phyloP scores from a whole-genome alignment of 192 early-diverging fungal species.

The Umbelopsis isabellina region DNA sequence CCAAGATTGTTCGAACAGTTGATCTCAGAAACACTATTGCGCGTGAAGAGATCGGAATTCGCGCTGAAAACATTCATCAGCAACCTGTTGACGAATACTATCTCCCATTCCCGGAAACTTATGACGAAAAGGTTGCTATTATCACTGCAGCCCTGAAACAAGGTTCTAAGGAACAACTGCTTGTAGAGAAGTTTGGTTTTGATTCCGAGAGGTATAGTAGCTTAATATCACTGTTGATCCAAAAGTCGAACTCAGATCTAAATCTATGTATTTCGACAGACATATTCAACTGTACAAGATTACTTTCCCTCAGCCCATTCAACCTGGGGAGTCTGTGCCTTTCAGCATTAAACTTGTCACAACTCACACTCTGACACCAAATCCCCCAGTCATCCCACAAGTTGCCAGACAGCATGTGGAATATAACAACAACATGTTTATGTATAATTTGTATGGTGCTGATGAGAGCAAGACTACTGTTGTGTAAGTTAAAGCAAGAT shows the following conservation, averaged over 20 bases:
- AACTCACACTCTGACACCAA: conserved; percentile 49
- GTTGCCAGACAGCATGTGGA: conserved; percentile 66
- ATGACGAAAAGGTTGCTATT: conserved; percentile 38
- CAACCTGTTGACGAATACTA: conserved; percentile 50
- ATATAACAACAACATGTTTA: conserved; percentile 64
- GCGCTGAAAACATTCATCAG: conserved; percentile 46
- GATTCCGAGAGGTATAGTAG: conserved; percentile 28
- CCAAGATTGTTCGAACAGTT: conserved; percentile 63
- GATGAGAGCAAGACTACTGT: conserved; percentile 81
- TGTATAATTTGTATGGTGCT: conserved; percentile 67
- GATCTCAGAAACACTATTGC: conserved; percentile 59
- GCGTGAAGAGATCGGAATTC: conserved; percentile 49
- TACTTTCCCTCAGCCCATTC: conserved; percentile 44
- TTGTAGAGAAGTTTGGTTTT: conserved; percentile 37
- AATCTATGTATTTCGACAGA: conserved; percentile 21
- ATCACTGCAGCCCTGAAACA: conserved; percentile 47
- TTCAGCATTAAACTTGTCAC: conserved; percentile 59
- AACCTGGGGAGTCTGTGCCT: conserved; percentile 60
- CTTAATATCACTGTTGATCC: not conserved
- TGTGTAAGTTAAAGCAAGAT: conserved; percentile 54
- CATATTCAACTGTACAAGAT: conserved; percentile 54
- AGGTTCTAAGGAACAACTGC: conserved; percentile 43
- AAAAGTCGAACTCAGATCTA: not conserved
- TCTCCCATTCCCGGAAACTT: conserved; percentile 41
- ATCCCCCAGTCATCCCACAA: conserved; percentile 62